phyloP scores from a whole-genome alignment of 202 grass and related monocot species.

The Carex arenaria region DNA sequence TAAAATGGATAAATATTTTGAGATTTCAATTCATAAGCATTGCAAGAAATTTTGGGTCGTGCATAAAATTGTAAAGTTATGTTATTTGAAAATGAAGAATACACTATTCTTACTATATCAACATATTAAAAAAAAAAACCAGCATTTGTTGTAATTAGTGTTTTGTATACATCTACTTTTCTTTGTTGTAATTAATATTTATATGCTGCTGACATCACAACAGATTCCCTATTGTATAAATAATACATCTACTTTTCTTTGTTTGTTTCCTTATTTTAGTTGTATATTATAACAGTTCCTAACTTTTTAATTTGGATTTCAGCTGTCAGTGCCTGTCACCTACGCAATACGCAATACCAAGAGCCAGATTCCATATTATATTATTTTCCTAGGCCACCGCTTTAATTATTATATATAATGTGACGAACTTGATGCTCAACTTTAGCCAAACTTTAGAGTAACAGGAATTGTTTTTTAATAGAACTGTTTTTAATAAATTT shows the following conservation, averaged over 20 bases:
- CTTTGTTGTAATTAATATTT: no score
- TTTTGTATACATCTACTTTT: no score
- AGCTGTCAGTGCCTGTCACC: background rate
- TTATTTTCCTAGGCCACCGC: background rate
- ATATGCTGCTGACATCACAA: background rate
- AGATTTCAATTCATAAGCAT: no score
- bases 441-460: background rate
- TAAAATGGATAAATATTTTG: no score
- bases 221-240: background rate
- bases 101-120: background rate
- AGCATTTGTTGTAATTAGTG: no score
- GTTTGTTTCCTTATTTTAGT: background rate
- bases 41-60: no score
- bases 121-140: background rate
- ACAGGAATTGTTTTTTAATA: no score
- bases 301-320: background rate
- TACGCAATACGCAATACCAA: background rate
- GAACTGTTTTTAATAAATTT: no score
- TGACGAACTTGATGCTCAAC: background rate
- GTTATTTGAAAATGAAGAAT: no score
- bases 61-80: no score
- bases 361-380: background rate
- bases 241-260: background rate
- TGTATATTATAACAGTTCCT: background rate
- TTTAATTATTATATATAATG: background rate